These are phyloP conservation scores for Blastocystis sp. DNA, from an alignment of 352 stramenopile genomes.

Conservation along the genomic window DNA sequence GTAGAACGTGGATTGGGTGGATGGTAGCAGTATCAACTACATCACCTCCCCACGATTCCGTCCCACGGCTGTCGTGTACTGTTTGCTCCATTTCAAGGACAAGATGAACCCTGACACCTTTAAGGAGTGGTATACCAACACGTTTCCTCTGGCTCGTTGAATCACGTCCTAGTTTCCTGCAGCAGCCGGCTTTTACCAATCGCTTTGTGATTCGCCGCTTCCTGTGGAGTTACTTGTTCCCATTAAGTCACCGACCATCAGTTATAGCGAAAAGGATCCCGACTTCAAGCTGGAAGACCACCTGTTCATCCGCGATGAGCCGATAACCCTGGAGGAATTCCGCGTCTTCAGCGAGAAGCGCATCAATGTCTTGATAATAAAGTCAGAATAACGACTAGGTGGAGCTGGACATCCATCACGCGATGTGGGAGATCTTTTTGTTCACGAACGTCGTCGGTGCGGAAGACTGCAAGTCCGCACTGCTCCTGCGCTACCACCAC, in stretches of 20 bases:
- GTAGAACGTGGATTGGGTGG: constrained; percentile 34
- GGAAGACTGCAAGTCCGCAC: constrained; percentile 4
- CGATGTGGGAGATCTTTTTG: background rate
- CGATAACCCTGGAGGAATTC: background rate
- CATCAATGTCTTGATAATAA: background rate
- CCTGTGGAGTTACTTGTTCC: constrained; percentile 32
- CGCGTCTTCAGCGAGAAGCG: constrained; percentile 11
- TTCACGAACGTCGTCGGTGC: constrained; percentile 6
- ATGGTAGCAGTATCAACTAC: constrained; percentile 39
- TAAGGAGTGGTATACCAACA: constrained; percentile 12
- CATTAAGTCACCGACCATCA: background rate
- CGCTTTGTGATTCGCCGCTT: constrained; percentile 26
- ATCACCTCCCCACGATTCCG: constrained; percentile 2
- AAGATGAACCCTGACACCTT: background rate
- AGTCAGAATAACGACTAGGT: background rate
- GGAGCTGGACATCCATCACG: background rate
- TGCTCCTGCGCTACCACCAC: constrained; percentile 38
- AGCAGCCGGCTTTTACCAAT: constrained; percentile 15
- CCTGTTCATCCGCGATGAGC: constrained; percentile 1
- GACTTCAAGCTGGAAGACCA: constrained; percentile 7
- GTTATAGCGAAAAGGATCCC: constrained; percentile 9
- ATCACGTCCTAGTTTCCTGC: constrained; percentile 3
- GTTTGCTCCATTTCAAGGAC: constrained; percentile 23
- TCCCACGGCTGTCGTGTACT: constrained; percentile 43
- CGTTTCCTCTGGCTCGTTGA: background rate